Evolutionary conservation across 169 alveolate genomes (phyloP).

Genomic region (Cryptosporidium bovis): DNA sequence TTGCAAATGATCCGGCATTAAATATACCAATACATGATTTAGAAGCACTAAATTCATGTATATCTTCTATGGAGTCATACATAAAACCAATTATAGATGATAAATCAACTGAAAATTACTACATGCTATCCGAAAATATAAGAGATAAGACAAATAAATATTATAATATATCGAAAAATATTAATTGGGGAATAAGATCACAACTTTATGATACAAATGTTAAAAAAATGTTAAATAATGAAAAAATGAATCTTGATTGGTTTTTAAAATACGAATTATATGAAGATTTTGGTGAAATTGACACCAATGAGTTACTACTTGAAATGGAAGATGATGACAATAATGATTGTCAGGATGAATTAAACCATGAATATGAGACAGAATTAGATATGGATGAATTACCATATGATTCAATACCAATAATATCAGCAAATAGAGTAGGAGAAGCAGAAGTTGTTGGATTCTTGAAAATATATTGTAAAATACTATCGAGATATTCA

Average conservation of each 20-base stretch:
- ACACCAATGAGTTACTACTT: background rate
- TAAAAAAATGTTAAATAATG: background rate
- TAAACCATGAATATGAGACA: conserved; percentile 62
- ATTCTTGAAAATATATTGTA: conserved; percentile 53
- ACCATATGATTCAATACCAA: conserved; percentile 72
- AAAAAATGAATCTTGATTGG: conserved; percentile 21
- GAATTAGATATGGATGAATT: conserved; percentile 74
- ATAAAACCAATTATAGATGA: conserved; percentile 35
- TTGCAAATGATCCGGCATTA: conserved; percentile 45
- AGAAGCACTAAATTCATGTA: conserved; percentile 73
- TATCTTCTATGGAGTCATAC: conserved; percentile 68
- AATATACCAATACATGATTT: conserved; percentile 73
- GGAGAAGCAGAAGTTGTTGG: conserved; percentile 75
- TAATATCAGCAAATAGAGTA: conserved; percentile 55
- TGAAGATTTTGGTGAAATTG: background rate
- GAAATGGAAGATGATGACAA: conserved; percentile 31
- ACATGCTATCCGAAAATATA: background rate
- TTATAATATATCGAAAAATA: conserved; percentile 34
- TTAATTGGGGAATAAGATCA: conserved; percentile 62
- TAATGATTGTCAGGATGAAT: conserved; percentile 59
- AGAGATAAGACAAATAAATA: conserved; percentile 1
- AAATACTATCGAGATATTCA: conserved; percentile 22
- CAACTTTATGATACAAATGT: conserved; percentile 15
- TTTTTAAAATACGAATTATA: conserved; percentile 14
- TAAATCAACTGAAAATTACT: background rate